Evolutionary conservation across 2,329 filamentous ascomycete species (phyloP), one percentile per base, ranked within the genome.

Genomic region (Scorias spongiosa): DNA sequence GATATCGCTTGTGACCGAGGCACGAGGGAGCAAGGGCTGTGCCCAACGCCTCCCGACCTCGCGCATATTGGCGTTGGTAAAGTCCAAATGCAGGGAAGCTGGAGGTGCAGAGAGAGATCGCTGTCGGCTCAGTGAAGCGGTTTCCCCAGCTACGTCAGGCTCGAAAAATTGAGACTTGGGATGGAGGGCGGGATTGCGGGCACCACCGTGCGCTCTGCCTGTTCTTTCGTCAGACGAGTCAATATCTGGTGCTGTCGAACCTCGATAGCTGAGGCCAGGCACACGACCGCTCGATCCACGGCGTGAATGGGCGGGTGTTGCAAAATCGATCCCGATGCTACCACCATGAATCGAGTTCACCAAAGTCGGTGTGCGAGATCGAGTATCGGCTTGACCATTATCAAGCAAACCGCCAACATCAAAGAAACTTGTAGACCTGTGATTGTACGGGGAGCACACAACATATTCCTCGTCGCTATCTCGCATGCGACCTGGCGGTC

Each of bases 361-460:
- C 47, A 84, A 78, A 43, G 84, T 80, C 46, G 80, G 83, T 55
- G 50, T 38, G 20, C 49, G 51, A 12, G 53, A 54, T 4, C 43
- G 46, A 8, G 51, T 46, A 45, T 18, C 52, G 42, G 32, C 46
- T 37, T 58, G 63, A 49, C 71, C 70, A 14, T 69, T 70, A 5
- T 80, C 76, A 0, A 93, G 66, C 0, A 93, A 65, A 0, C 84
- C 84, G 17, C 86, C 86, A 1, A 87, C 80, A 51, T 94, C 88
- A 54, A 89, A 87, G 60, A 94, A 89, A 0, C 32, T 15, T 12
- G 11, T 3, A 9, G 32, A 36, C 9, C 15, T 36, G 12, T 36
- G 32, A 9, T 36, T 9, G 5, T 4, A 15, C 3, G 32, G 32
- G 5, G 32, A 36, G 12, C 11, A 12, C 15, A 15, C 11, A 3